Evolutionary conservation across 495 filamentous ascomycete genomes (phyloP).

Genomic region (Hyaloscypha variabilis): DNA sequence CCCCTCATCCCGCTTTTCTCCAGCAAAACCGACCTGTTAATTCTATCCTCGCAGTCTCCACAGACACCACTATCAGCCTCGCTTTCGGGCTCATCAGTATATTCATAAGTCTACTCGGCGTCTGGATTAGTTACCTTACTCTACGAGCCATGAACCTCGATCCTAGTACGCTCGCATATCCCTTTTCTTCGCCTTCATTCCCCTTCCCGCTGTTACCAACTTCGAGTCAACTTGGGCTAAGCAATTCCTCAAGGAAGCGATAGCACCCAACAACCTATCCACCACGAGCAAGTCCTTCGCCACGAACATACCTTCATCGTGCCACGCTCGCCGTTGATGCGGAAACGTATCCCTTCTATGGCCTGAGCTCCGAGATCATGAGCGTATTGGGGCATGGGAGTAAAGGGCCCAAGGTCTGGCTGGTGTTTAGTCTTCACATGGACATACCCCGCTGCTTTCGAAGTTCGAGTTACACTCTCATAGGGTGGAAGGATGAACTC

Average conservation of each 20-base stretch:
- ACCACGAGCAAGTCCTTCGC: not conserved
- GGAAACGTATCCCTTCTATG: not conserved
- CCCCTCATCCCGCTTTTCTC: no score
- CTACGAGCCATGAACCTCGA: not conserved
- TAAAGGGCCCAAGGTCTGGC: no score
- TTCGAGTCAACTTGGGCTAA: no score
- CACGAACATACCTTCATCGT: not conserved
- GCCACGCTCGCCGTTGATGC: not conserved
- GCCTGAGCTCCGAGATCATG: no score
- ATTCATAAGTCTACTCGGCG: not conserved
- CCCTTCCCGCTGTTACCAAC: not conserved
- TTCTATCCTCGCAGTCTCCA: not conserved
- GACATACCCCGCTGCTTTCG: no score
- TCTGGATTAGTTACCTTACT: not conserved
- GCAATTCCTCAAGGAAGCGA: not conserved
- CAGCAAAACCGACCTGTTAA: no score
- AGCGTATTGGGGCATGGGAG: no score
- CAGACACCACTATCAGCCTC: not conserved
- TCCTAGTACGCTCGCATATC: not conserved
- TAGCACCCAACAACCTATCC: not conserved
- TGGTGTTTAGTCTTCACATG: no score
- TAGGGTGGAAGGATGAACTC: no score
- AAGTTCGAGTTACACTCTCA: no score
- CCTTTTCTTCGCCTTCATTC: not conserved
- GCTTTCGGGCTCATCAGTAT: not conserved